Evolutionary conservation across 306 rosid genomes (phyloP), one percentile per base, ranked within the genome.

Genomic region (Datisca glomerata): DNA sequence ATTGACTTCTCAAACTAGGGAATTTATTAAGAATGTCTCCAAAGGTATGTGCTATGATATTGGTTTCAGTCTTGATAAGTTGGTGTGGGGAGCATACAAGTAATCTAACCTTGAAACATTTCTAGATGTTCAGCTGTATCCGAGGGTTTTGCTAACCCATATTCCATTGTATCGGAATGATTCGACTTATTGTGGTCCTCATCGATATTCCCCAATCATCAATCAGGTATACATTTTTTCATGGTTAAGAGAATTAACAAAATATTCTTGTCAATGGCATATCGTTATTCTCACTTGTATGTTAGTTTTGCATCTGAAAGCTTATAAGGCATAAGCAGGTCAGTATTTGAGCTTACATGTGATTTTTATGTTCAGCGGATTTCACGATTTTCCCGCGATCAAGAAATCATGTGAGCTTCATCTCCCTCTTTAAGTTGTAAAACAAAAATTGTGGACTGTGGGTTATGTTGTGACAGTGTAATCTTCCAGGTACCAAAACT

Each of bases 131-230:
- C 60, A 59, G 35, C 43, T 47, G 21, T 59, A 49, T 61, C 80
- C 79, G 18, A 80, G 78, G 81, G 85, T 85, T 46, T 61, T 85
- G 42, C 56, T 85, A 66, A 69, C 82, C 17, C 96, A 85, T 57
- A 80, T 80, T 65, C 96, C 93, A 31, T 62, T 80, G 63, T 74
- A 71, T 57, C 79, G 89, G 47, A 69, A 1, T 16, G 85, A 85
- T 56, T 27, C 51, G 47, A 80, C 75, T 8, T 28, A 50, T 46
- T 85, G 93, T 67, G 93, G 93, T 40, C 77, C 73, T 49, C 55
- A 66, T 43, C 87, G 95, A 11, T 64, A 70, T 24, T 68, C 93
- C 41, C 45, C 62, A 44, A 41, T 64, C 47, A 59, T 85, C 72
- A 80, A 80, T 59, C 96, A 85, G 96, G 96, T 85, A 61, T 31